These are phyloP conservation scores for Tillandsia fasciculata DNA, from an alignment of 176 grass and related monocot genomes.

Conservation along the genomic window DNA sequence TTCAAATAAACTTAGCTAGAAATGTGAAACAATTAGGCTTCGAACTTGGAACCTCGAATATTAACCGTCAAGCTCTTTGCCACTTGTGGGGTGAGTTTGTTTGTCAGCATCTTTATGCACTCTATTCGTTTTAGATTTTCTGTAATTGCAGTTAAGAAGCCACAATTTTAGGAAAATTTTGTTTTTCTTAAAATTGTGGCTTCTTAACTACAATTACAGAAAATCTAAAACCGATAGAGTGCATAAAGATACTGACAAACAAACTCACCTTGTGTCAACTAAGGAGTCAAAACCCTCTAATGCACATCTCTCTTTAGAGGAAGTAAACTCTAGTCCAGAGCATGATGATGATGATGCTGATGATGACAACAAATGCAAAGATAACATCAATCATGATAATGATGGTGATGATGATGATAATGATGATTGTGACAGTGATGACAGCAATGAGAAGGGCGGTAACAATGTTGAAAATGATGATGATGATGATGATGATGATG, in stretches of 20 bases:
- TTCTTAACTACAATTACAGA: neutral
- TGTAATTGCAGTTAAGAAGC: neutral
- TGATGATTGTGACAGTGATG: neutral
- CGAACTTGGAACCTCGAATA: too few relatives aligned
- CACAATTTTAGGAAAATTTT: neutral
- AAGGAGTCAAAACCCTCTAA: constrained; percentile 11
- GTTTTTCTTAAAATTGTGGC: neutral
- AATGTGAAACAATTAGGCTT: too few relatives aligned
- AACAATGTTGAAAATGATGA: constrained; percentile 16
- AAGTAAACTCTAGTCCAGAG: constrained; percentile 19
- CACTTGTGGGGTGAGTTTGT: constrained; percentile 1
- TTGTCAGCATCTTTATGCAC: neutral
- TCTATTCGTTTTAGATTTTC: neutral
- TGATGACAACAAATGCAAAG: constrained; percentile 22
- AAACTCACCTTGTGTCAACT: constrained; percentile 12
- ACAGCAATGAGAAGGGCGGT: neutral
- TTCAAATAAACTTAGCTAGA: too few relatives aligned
- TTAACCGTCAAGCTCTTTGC: too few relatives aligned
- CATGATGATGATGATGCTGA: constrained; percentile 6
- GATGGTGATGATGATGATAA: constrained; percentile 28
- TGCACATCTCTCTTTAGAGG: neutral
- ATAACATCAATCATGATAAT: constrained; percentile 22
- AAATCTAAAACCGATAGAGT: neutral
- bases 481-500: constrained; percentile 5
- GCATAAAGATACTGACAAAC: neutral